Base-by-base conservation (phyloP, 2,329 filamentous ascomycete species). In the Cladophialophora exuberans region DNA sequence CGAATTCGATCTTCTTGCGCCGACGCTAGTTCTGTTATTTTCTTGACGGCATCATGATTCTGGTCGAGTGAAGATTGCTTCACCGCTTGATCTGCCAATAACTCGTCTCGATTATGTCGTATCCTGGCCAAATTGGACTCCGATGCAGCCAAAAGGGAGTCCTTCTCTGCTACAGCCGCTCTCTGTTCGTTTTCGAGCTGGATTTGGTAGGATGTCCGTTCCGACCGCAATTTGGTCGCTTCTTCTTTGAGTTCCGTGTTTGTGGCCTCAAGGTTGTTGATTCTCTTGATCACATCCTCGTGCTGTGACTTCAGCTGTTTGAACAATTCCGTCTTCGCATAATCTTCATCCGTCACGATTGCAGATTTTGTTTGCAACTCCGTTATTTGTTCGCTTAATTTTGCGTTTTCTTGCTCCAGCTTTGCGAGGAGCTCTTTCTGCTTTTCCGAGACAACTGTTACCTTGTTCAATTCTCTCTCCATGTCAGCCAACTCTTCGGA, bases 301-400 rank as follows among this genome's bases (percentile, higher is more conserved):
- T 95, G 89, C 66, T 97, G 90, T 20, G 82, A 83, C 73, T 92
- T 95, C 67, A 97, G 82, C 59, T 89, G 85, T 73, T 96, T 97
- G 80, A 96, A 99, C 2, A 96, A 81, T 65, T 97, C 91, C 3
- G 91, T 96, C 54, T 90, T 86, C 35, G 91, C 86, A 68, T 95
- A 97, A 65, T 99, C 94, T 60, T 99, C 94, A 66, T 99, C 94
- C 0, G 89, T 88, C 39, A 92, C 77, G 52, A 83, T 86, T 11
- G 89, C 47, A 17, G 66, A 58, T 52, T 82, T 83, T 13, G 81
- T 72, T 58, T 79, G 91, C 28, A 93, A 75, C 4, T 85, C 81
- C 15, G 89, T 91, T 38, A 97, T 83, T 66, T 97, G 89, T 60
- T 92, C 86, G 28, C 88, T 83, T 36, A 92, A 69, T 17, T 77